Base-by-base conservation (phyloP, 2,329 filamentous ascomycete species). In the Teratosphaeria destructans region DNA sequence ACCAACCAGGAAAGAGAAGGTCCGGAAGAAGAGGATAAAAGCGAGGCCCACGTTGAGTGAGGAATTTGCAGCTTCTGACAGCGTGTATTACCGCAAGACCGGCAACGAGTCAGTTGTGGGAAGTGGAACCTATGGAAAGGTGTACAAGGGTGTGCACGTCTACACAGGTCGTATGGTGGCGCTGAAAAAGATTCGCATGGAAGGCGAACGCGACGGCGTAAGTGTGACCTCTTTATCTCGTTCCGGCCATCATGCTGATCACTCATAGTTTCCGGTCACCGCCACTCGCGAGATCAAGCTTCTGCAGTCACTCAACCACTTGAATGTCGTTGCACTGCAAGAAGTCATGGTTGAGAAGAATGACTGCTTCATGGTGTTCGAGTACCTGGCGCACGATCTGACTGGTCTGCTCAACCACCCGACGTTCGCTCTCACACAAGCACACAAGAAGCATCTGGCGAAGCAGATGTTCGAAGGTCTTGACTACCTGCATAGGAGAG, bases 351-450 rank as follows among this genome's bases (percentile, higher is more conserved):
- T 99, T 2, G 94, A 99, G 76, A 89, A 88, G 71, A 97, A 97
- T 66, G 92, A 97, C 74, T 99, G 94, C 73, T 99, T 95, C 75
- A 99, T 99, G 94, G 94, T 99, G 3, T 99, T 99, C 65, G 94
- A 99, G 73, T 99, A 99, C 71, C 81, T 97, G 35, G 93, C 94
- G 1, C 94, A 99, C 72, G 94, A 99, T 73, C 79, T 99, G 62
- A 99, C 94, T 2, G 94, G 94, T 14, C 79, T 99, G 35, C 83
- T 99, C 62, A 97, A 97, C 68, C 94, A 99, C 70, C 94, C 94
- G 0, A 88, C 87, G 0, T 99, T 96, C 75, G 87, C 86, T 61
- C 82, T 99, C 14, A 88, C 94, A 43, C 78, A 85, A 3, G 85
- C 87, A 0, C 92, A 97, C 73, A 95, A 91, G 75, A 99, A 99